A percentile compares a stretch with the other conserved stretches of the same genome.
These are phyloP conservation scores for Deinandra increscens DNA, from an alignment of 129 eudicot species.

Conservation along the genomic window DNA sequence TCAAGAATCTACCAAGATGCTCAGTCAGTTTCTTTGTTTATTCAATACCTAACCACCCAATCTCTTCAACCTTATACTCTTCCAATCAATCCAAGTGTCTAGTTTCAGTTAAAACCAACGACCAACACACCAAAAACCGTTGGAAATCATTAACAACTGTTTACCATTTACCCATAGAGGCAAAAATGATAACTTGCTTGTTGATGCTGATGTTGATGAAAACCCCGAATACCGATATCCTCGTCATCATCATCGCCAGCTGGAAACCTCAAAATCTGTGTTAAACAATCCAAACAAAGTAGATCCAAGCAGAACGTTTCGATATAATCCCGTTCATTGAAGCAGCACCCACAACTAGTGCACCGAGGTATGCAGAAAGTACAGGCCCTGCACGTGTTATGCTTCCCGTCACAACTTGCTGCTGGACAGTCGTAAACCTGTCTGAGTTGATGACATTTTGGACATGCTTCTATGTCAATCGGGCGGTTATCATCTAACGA, in stretches of 20 bases:
- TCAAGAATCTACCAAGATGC: constrained; percentile 13
- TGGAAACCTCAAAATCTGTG: constrained; percentile 31
- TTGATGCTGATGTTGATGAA: constrained; percentile 34
- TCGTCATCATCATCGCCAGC: constrained; percentile 28
- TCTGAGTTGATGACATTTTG: constrained; percentile 50
- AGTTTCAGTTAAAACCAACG: constrained; percentile 1
- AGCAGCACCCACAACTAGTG: constrained; percentile 58
- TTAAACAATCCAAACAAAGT: constrained; percentile 50
- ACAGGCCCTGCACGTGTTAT: constrained; percentile 56
- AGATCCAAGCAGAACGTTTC: constrained; percentile 47
- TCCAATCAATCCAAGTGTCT: constrained; percentile 1
- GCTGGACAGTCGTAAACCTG: constrained; percentile 72
- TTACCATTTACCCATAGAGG: constrained; percentile 39
- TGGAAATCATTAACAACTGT: constrained; percentile 13
- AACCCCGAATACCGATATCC: constrained; percentile 15
- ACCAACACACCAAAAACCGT: constrained; percentile 11
- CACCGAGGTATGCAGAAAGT: constrained; percentile 58
- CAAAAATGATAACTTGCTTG: constrained; percentile 46
- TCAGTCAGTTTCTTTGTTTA: neutral
- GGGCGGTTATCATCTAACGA: constrained; percentile 70
- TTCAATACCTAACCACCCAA: neutral
- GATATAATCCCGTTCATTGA: constrained; percentile 42
- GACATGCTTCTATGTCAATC: constrained; percentile 70
- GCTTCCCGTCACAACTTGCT: constrained; percentile 39
- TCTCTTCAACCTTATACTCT: constrained; percentile 17